Evolutionary conservation across 257 asterid species (phyloP), one percentile per base, ranked within the genome.

Genomic region (Echium plantagineum): DNA sequence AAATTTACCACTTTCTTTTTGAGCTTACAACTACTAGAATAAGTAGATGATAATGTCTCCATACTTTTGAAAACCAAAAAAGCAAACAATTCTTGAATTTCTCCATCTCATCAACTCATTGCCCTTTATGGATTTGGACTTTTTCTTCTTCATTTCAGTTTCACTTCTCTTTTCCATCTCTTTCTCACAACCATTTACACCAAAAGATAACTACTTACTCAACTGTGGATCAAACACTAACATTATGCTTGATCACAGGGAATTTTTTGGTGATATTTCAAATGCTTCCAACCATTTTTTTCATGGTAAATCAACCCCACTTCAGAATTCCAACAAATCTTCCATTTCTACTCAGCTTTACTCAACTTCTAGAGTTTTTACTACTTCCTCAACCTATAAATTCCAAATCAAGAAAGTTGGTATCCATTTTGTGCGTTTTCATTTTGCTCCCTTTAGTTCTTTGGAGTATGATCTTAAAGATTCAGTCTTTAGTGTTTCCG

Each of bases 401-500:
- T 83, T 89, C 20, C 55, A 21, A 0, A 76, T 89, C 74, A 80
- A 72, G 74, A 77, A 67, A 48, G 0, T 61, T 15, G 95, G 95
- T 60, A 81, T 83, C 66, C 96, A 89, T 64, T 75, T 85, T 21
- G 64, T 83, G 28, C 95, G 96, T 42, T 65, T 89, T 57, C 96
- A 89, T 72, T 85, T 85, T 75, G 72, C 77, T 18, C 83, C 95
- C 9, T 89, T 89, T 22, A 66, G 17, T 64, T 69, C 87, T 20
- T 60, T 4, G 19, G 63, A 63, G 58, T 82, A 72, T 58, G 77
- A 80, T 64, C 85, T 85, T 58, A 70, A 16, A 49, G 56, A 61
- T 53, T 84, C 77, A 2, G 62, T 54, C 21, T 85, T 83, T 69
- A 56, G 74, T 61, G 93, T 89, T 64, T 65, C 60, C 12, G 94